These are phyloP conservation scores for Penicillium subrubescens DNA, from an alignment of 495 filamentous ascomycete genomes.

Conservation along the genomic window DNA sequence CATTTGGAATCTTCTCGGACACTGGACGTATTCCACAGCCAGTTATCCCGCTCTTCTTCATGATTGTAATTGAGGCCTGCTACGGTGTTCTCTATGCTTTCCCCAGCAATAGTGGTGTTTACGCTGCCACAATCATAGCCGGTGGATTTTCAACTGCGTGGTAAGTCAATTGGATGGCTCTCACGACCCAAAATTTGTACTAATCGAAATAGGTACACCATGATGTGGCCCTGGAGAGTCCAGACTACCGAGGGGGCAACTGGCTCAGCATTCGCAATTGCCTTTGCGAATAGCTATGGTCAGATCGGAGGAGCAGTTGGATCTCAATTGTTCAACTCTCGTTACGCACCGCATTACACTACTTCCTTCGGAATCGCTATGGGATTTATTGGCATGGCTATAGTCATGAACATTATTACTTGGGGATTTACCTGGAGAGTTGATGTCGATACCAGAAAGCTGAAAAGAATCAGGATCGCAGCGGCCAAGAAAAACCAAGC, in stretches of 20 bases:
- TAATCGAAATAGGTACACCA: slow-evolving; percentile 30
- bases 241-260: slow-evolving; percentile 35
- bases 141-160: background rate
- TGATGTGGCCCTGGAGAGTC: slow-evolving; percentile 9
- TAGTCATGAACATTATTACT: slow-evolving; percentile 22
- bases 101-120: background rate
- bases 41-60: background rate
- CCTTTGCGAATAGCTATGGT: slow-evolving; percentile 43
- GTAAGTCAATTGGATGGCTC: background rate
- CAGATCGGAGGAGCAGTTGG: slow-evolving; percentile 42
- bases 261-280: slow-evolving; percentile 48
- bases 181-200: background rate
- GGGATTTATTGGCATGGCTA: slow-evolving; percentile 30
- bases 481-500: background rate
- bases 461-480: slow-evolving; percentile 34
- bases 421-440: slow-evolving; percentile 31
- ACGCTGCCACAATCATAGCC: background rate
- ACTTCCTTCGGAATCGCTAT: slow-evolving; percentile 37
- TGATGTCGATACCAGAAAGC: slow-evolving; percentile 40
- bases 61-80: background rate
- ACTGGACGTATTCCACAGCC: background rate
- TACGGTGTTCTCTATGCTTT: background rate
- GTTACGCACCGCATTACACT: slow-evolving; percentile 35
- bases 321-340: slow-evolving; percentile 35
- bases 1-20: background rate